These are phyloP conservation scores for Mallotus repandus DNA, from an alignment of 441 rosid species.

Conservation along the genomic window DNA sequence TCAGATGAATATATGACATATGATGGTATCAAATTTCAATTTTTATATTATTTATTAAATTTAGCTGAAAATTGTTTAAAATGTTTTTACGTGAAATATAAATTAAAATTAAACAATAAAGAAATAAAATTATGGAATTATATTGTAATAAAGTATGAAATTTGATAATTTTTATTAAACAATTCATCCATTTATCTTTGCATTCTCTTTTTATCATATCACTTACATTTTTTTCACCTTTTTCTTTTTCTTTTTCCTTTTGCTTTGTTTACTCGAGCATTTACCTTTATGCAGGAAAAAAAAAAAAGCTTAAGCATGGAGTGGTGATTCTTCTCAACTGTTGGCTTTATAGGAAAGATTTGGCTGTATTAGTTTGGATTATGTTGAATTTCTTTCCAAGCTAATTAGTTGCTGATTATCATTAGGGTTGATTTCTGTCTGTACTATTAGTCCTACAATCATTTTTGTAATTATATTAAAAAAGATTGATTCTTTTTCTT, in stretches of 20 bases:
- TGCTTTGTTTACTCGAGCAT: neutral
- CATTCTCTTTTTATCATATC: constrained; percentile 19
- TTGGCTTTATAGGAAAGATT: constrained; percentile 10
- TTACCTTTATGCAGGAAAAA: neutral
- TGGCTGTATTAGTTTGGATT: constrained; percentile 20
- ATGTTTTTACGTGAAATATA: too few species aligned
- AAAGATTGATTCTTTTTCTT: neutral
- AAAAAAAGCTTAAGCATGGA: neutral
- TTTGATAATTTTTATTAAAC: too few species aligned
- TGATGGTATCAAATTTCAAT: too few species aligned
- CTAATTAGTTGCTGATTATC: neutral
- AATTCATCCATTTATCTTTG: too few species aligned
- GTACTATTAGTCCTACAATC: neutral
- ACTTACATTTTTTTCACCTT: neutral
- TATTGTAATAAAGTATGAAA: too few species aligned
- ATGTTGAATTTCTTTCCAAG: neutral
- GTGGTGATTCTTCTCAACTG: constrained; percentile 10
- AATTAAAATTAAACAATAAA: too few species aligned
- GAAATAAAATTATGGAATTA: too few species aligned
- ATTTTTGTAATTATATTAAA: neutral
- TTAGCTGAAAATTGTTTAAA: too few species aligned
- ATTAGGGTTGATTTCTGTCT: neutral
- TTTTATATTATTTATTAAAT: too few species aligned
- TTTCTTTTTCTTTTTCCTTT: neutral
- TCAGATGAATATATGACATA: too few species aligned